These are phyloP conservation scores for Colletotrichum tamarilloi DNA, from an alignment of 2,329 filamentous ascomycete genomes.

Conservation along the genomic window DNA sequence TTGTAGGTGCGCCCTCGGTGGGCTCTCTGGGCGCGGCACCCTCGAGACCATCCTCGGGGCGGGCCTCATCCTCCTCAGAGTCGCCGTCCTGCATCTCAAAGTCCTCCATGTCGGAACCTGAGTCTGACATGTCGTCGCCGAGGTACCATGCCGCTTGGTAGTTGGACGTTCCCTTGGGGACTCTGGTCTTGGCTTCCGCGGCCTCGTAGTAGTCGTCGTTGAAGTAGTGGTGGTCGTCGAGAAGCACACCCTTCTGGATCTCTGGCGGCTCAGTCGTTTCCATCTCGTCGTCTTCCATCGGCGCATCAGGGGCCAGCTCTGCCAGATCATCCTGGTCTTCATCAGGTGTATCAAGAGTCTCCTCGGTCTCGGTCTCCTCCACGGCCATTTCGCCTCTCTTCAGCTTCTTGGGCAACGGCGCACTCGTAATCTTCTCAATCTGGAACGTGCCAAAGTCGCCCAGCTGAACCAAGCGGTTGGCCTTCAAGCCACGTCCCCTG, in stretches of 20 bases:
- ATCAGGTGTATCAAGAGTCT: conserved; percentile 76
- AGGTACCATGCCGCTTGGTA: conserved; percentile 97
- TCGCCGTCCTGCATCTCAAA: conserved; percentile 69
- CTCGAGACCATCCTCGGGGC: conserved; percentile 87
- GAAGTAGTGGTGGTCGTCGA: conserved; percentile 98
- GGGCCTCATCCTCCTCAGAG: conserved; percentile 63
- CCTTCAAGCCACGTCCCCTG: conserved; percentile 86
- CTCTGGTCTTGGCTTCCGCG: conserved; percentile 72
- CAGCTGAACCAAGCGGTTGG: conserved; percentile 88
- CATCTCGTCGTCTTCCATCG: conserved; percentile 65
- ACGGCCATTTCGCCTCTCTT: conserved; percentile 74
- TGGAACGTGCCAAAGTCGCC: conserved; percentile 96
- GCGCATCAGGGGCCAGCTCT: conserved; percentile 87
- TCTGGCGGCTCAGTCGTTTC: conserved; percentile 54
- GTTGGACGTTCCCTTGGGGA: conserved; percentile 91
- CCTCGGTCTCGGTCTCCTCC: conserved; percentile 66
- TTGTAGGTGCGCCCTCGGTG: conserved; percentile 84
- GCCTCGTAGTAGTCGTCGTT: conserved; percentile 79
- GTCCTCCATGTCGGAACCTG: conserved; percentile 85
- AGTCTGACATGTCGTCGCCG: conserved; percentile 78
- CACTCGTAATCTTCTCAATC: conserved; percentile 86
- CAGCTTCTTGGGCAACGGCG: conserved; percentile 72
- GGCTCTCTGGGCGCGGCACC: conserved; percentile 73
- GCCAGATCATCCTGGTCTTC: conserved; percentile 86
- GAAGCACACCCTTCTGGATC: conserved; percentile 83